Conservation (phyloP, 805 yeast species). For the Myxozyma geophila region DNA sequence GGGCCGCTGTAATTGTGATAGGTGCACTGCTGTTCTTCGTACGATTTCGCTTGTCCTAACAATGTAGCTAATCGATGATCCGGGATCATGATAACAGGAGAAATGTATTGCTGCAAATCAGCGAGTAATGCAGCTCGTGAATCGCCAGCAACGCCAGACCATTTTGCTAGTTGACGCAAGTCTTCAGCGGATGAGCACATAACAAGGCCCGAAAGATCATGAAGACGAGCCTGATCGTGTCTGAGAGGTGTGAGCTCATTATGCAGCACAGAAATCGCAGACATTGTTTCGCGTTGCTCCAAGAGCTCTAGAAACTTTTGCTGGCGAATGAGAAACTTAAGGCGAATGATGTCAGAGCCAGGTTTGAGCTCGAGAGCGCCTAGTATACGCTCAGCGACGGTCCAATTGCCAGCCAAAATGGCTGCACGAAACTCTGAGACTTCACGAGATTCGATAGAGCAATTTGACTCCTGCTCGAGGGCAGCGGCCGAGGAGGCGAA, state of each 20-base stretch:
- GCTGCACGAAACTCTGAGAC: slow-evolving; percentile 50
- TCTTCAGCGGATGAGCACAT: slow-evolving; percentile 42
- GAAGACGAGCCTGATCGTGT: slow-evolving; percentile 40
- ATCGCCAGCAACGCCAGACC: slow-evolving; percentile 44
- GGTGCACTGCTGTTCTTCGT: slow-evolving; percentile 51
- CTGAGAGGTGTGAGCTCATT: slow-evolving; percentile 46
- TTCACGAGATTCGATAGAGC: slow-evolving; percentile 48
- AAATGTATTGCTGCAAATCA: slow-evolving; percentile 53
- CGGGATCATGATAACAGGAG: slow-evolving; percentile 60
- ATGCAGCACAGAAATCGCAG: slow-evolving; percentile 50
- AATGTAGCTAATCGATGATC: slow-evolving; percentile 56
- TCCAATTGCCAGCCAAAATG: slow-evolving; percentile 52
- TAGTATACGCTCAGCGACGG: slow-evolving; percentile 45
- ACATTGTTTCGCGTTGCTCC: slow-evolving; percentile 42
- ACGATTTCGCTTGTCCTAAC: slow-evolving; percentile 55
- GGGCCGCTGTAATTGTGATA: slow-evolving; percentile 40
- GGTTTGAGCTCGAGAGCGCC: slow-evolving; percentile 39
- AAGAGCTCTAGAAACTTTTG: slow-evolving; percentile 53
- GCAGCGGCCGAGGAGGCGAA: slow-evolving; percentile 48
- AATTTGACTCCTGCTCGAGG: slow-evolving; percentile 49
- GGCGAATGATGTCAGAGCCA: slow-evolving; percentile 38
- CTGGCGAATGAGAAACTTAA: slow-evolving; percentile 48
- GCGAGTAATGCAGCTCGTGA: slow-evolving; percentile 52
- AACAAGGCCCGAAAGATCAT: slow-evolving; percentile 41
- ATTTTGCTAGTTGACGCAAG: slow-evolving; percentile 42